Evolutionary conservation across 2,329 filamentous ascomycete genomes (phyloP), one percentile per base, ranked within the genome.

Genomic region (Samsoniella hepiali): DNA sequence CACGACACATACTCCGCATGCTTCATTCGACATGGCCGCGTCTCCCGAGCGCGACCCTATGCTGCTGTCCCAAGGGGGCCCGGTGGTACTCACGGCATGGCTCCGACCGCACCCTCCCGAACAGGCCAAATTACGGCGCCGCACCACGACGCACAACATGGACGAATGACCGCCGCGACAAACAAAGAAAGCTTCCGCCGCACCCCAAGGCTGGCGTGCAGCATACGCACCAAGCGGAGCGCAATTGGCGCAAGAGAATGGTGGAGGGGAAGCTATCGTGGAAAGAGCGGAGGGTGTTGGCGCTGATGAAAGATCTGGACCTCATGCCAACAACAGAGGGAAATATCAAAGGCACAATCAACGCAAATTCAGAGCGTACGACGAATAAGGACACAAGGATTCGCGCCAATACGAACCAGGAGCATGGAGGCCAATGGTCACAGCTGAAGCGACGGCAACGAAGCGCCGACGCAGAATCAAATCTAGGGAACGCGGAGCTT

Each of bases 21-120:
- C 72, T 70, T 62, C 67, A 71, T 65, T 69, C 65, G 36, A 67
- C 60, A 73, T 72, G 70, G 71, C 67, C 69, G 50, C 64, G 68
- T 65, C 64, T 63, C 62, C 62, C 68, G 55, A 66, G 64, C 65
- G 69, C 69, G 64, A 67, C 66, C 50, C 54, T 67, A 45, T 62
- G 50, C 31, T 53, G 34, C 31, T 27, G 45, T 10, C 8, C 44
- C 38, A n/a, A 32, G 56, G 51, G 47, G 31, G 36, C 42, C n/a
- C 50, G 50, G 31, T 38, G 31, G 22, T 38, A 61, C 38, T 61
- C 49, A 8, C 31, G 22, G 3, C 47, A 38, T 38, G 9, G 45
- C 27, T 38, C 6, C 10, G 44, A 29, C 31, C 38, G 58, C 38
- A 54, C 57, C 8, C 56, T 58, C 5, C 56, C 56, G 1, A 32